Percentiles rank a stretch among this genome's conserved stretches.
These are phyloP conservation scores for Syzygium jambos DNA, from an alignment of 345 rosid species.

Conservation along the genomic window DNA sequence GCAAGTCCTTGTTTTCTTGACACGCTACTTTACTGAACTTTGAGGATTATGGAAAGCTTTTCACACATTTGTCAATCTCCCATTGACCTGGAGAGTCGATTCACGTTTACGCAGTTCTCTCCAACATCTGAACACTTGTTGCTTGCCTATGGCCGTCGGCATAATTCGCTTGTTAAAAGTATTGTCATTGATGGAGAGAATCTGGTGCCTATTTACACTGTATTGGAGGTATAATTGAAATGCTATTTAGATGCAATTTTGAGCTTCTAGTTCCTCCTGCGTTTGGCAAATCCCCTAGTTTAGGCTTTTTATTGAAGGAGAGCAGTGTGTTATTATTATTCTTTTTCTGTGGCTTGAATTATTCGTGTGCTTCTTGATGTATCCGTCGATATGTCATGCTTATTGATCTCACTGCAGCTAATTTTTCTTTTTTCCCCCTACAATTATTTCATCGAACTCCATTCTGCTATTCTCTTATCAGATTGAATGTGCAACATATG, in stretches of 20 bases:
- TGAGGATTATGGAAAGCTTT: not conserved
- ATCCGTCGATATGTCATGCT: not conserved
- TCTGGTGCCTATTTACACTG: slow-evolving; percentile 74
- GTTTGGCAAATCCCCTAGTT: not conserved
- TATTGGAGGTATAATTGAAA: slow-evolving; percentile 60
- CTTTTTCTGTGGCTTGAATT: not conserved
- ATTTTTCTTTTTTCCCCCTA: not conserved
- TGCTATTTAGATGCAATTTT: not conserved
- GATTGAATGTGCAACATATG: not conserved
- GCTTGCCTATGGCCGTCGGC: slow-evolving; percentile 95
- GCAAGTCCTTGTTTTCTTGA: not conserved
- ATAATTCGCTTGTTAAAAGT: slow-evolving; percentile 85
- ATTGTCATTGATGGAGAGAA: slow-evolving; percentile 81
- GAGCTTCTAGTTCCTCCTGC: not conserved
- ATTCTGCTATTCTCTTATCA: not conserved
- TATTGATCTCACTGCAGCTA: not conserved
- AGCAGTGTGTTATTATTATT: not conserved
- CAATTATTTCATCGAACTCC: not conserved
- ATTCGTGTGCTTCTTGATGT: not conserved
- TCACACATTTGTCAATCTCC: not conserved
- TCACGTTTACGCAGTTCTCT: slow-evolving; percentile 61
- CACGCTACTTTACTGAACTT: not conserved
- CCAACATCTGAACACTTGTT: slow-evolving; percentile 90
- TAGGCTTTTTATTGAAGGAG: not conserved
- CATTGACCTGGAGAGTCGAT: not conserved